Percentiles rank a stretch among this genome's conserved stretches.
Evolutionary conservation across 1,284 basidiomycete genomes (phyloP).

Genomic region (Trichosporon coremiiforme): DNA sequence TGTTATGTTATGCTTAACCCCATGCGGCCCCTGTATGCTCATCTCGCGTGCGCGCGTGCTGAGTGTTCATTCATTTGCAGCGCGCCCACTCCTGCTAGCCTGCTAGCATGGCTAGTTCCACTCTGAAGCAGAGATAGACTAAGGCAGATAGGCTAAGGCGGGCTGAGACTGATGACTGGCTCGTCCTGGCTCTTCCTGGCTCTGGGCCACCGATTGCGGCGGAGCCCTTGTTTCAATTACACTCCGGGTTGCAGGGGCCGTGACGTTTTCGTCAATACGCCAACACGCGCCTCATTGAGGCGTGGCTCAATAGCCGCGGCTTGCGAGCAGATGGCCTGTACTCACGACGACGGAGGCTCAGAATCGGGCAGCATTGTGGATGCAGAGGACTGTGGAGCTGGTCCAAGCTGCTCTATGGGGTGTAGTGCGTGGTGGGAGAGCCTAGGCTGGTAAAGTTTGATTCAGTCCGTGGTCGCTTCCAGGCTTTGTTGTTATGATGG

Average conservation of each 20-base stretch:
- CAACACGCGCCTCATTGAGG: neutral
- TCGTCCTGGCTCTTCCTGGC: no score
- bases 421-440: conserved; percentile 7
- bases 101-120: neutral
- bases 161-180: conserved; percentile 1
- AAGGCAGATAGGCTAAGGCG: neutral
- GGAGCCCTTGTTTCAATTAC: conserved; percentile 13
- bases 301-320: neutral
- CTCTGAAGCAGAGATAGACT: neutral
- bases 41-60: neutral
- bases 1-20: neutral
- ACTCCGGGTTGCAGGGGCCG: neutral
- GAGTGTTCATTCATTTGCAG: no score
- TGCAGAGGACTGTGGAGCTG: neutral
- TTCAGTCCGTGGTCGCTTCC: neutral
- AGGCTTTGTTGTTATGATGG: neutral
- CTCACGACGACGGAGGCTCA: conserved; percentile 3
- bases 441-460: neutral
- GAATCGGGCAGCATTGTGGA: neutral
- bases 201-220: conserved; percentile 2
- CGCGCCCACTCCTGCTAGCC: no score
- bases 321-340: neutral
- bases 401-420: neutral
- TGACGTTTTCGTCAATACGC: neutral
- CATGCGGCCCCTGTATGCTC: neutral